Base-by-base conservation (phyloP, 2,329 filamentous ascomycete species). In the Westerdykella ornata region DNA sequence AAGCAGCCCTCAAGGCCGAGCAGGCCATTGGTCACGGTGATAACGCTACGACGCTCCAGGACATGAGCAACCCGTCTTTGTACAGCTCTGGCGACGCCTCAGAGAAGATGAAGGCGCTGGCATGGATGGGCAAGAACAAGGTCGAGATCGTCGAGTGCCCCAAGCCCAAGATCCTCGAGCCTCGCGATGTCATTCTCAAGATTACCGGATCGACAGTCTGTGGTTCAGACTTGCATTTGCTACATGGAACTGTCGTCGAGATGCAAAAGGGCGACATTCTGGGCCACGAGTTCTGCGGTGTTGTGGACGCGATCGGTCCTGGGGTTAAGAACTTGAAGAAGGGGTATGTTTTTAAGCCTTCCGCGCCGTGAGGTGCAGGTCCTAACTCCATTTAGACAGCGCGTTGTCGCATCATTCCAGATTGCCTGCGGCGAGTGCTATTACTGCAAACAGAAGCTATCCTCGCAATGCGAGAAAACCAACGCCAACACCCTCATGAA, bases 351-450 rank as follows among this genome's bases (percentile, higher is more conserved):
- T 18, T 14, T 9, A 11, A n/a, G 11, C n/a, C n/a, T n/a, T n/a
- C n/a, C 7, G 30, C 16, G 8, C 12, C 16, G 3, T 11, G 3
- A 4, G n/a, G 6, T 28, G 8, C 17, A 19, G 37, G 18, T 17
- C 16, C 46, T 46, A 60, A 64, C 43, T 62, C 51, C 1, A 8
- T 3, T 15, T 40, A 65, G 62, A 12, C 69, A 74, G 46, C 62
- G 88, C 20, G 88, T 92, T 15, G 88, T 94, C 1, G 87, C 84
- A 0, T 85, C 81, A 8, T 94, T 94, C 71, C 87, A 92, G 63
- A 92, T 94, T 57, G 85, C 87, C 7, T 77, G 71, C 48, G 73
- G 69, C 38, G 60, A 69, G 14, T 94, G 88, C 69, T 82, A 78
- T 65, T 89, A 81, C 64, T 94, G 88, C 71, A 75, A 82, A 50